Base-by-base conservation (phyloP, 495 filamentous ascomycete genomes). In the Aspergillus leporis region DNA sequence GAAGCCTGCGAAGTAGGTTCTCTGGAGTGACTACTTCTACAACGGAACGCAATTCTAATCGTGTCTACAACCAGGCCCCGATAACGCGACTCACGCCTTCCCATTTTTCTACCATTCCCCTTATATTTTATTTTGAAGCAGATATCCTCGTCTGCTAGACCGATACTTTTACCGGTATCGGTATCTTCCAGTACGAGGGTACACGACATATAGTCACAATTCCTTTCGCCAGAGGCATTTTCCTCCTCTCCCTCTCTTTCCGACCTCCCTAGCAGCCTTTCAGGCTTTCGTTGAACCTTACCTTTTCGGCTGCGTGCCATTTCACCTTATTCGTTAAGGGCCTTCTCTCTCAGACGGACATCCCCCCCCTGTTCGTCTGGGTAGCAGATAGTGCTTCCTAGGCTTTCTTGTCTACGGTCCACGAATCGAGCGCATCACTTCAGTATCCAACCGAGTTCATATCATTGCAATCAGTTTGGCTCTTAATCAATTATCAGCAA, bases 271-370 rank as follows among this genome's bases (percentile, higher is more conserved):
- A 94, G 93, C 90, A 84, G 72, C 77, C 78, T 69, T 74, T 68
- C 53, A 45, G 71, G 73, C 63, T 63, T 64, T 51, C 66, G 58
- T 56, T 19, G 18, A 53, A 63, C 67, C 43, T 10, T 23, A 21
- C 43, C 19, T 67, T 71, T 71, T 73, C 66, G 80, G 78, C 82
- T 85, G 84, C 72, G 64, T 58, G 83, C 86, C 87, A 83, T 82
- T 67, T 77, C 78, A 81, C 77, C 59, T 66, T 71, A 68, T 70
- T 61, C 61, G 68, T 73, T 63, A 88, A 93, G 91, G 90, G 91
- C 90, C 91, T 92, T 91, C 90, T 92, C 87, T 93, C 88, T 90
- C 89, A 88, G 85, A 80, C 89, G 89, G 79, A 86, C 87, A 86
- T 84, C 85, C 87, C 74, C 65, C n/a, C 74, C 71, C 85, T 82